These are phyloP conservation scores for Phialophora macrospora DNA, from an alignment of 2,329 filamentous ascomycete species.

Conservation along the genomic window DNA sequence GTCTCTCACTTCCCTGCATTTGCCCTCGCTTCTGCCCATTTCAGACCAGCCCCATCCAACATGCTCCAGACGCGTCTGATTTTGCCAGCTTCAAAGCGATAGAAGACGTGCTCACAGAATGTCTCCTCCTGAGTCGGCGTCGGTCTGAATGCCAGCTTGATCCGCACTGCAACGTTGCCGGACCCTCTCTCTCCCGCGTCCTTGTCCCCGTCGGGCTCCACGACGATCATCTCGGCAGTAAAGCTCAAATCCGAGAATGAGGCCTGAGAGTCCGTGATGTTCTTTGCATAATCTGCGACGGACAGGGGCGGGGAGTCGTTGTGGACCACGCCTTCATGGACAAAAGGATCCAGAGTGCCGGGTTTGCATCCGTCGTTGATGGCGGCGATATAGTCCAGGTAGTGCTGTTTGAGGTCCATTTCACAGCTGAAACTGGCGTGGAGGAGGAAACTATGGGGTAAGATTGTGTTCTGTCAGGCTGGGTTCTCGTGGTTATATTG, in stretches of 20 bases:
- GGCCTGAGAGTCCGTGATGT: constrained; percentile 23
- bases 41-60: constrained; percentile 26
- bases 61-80: constrained; percentile 31
- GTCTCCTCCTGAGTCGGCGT: constrained; percentile 7
- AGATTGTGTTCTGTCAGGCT: neutral
- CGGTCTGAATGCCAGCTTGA: constrained; percentile 26
- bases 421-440: neutral
- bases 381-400: constrained; percentile 15
- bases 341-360: constrained; percentile 10
- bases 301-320: constrained; percentile 26
- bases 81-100: constrained; percentile 28
- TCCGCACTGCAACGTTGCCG: constrained; percentile 24
- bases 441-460: neutral
- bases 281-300: constrained; percentile 23
- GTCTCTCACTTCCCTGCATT: neutral
- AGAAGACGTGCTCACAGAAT: constrained; percentile 33
- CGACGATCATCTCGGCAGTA: constrained; percentile 25
- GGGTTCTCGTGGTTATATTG: neutral
- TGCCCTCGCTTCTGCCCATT: constrained; percentile 12
- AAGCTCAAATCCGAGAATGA: constrained; percentile 25
- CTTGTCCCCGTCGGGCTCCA: constrained; percentile 20
- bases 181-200: neutral
- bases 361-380: constrained; percentile 11
- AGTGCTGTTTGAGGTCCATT: constrained; percentile 14
- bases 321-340: constrained; percentile 26